Base-by-base conservation (phyloP, 768 basidiomycete genomes). In the Hypholoma fasciculare region DNA sequence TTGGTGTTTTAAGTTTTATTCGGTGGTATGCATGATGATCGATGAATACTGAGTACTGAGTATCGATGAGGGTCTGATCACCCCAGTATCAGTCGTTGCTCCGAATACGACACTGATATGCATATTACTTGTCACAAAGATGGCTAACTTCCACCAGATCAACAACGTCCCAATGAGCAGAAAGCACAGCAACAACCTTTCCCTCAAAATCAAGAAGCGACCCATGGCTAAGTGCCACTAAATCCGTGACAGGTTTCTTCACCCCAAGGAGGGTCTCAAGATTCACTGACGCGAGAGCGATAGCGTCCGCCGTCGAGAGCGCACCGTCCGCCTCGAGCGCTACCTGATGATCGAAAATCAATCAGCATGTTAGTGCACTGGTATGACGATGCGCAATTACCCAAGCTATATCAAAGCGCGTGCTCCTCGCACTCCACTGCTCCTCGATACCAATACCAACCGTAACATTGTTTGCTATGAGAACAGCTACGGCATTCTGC, bases 401-500 rank as follows among this genome's bases (percentile, higher is more conserved):
- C 92, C 93, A 95, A 53, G 81, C 89, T 50, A 83, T 73, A 61
- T 94, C 90, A 60, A 91, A 88, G 9, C 90, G 81, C n/a, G 86
- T 79, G 60, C 87, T 90, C 40, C 88, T 81, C 6, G 87, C 85
- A 49, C 78, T 78, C 74, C 74, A 77, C 46, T 73, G 71, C 50
- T 88, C 87, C 36, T 77, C 70, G 27, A 84, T 75, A 11, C 87
- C 89, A 52, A 91, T 67, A 8, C 82, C 89, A 20, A 90, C 83
- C 8, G 84, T 88, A 26, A 95, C 86, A 56, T 86, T 87, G 47
- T 89, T 78, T 1, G 76, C 75, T 17, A 83, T 69, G 20, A 96
- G 79, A 39, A 74, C 73, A 13, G 81, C 72, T n/a, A n/a, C n/a
- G n/a, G n/a, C n/a, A n/a, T n/a, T n/a, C n/a, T n/a, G n/a, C n/a